Percentiles rank a stretch among this genome's conserved stretches.
Evolutionary conservation across 441 rosid species (phyloP).

Genomic region (Populus tomentosa): DNA sequence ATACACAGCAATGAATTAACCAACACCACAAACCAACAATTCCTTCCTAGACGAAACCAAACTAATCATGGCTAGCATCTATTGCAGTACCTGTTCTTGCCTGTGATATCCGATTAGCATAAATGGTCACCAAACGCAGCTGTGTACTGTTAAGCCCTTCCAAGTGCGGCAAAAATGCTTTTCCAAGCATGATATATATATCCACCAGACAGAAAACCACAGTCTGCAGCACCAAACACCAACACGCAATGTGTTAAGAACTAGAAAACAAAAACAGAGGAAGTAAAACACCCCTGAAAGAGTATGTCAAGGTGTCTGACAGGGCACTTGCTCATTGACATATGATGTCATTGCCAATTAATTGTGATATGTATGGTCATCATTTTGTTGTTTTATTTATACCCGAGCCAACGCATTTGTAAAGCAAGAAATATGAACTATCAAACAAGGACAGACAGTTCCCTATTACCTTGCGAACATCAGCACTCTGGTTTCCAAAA

Average conservation of each 20-base stretch:
- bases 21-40: slow-evolving; percentile 17
- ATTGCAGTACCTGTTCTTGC: slow-evolving; percentile 79
- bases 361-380: neutral
- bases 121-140: slow-evolving; percentile 86
- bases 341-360: neutral
- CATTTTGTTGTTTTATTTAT: neutral
- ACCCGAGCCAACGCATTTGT: neutral
- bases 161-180: slow-evolving; percentile 90
- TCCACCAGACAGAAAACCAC: slow-evolving; percentile 99
- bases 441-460: neutral
- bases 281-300: neutral
- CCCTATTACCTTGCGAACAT: slow-evolving; percentile 83
- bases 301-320: neutral
- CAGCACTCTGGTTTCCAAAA: slow-evolving; percentile 94
- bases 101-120: slow-evolving; percentile 96
- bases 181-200: slow-evolving; percentile 95
- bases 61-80: slow-evolving; percentile 42
- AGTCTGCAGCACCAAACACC: slow-evolving; percentile 46
- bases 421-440: neutral
- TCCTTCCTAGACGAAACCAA: slow-evolving; percentile 8
- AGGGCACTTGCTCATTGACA: neutral
- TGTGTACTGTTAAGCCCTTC: slow-evolving; percentile 93
- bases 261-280: neutral
- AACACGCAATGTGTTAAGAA: neutral
- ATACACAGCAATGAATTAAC: slow-evolving; percentile 32